Percentiles rank a stretch among this genome's conserved stretches.
Evolutionary conservation across 768 basidiomycete genomes (phyloP).

Genomic region (Butyriboletus loyo): DNA sequence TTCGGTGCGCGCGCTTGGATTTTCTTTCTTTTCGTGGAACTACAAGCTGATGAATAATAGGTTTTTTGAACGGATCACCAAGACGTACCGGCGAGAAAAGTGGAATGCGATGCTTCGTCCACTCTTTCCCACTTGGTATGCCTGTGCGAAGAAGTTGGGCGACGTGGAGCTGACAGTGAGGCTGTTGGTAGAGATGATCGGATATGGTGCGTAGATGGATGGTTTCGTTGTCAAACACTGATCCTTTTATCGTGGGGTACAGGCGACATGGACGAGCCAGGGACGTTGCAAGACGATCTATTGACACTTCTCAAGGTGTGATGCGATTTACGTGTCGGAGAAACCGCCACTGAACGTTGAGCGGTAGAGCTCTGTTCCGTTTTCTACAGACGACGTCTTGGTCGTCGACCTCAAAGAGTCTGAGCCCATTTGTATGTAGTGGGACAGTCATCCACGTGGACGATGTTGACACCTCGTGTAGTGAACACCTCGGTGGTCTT

Average conservation of each 20-base stretch:
- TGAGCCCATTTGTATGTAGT: conserved; percentile 56
- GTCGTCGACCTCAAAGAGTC: conserved; percentile 63
- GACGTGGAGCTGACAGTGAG: conserved; percentile 74
- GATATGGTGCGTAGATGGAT: conserved; percentile 51
- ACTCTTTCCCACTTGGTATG: conserved; percentile 76
- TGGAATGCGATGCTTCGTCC: conserved; percentile 77
- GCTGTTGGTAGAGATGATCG: conserved; percentile 81
- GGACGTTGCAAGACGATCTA: conserved; percentile 64
- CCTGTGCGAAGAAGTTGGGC: conserved; percentile 74
- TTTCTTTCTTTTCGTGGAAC: neutral
- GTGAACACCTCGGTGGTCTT: conserved; percentile 69
- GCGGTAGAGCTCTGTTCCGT: conserved; percentile 66
- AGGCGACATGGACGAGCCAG: conserved; percentile 45
- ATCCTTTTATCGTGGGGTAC: conserved; percentile 26
- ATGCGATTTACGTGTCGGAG: neutral
- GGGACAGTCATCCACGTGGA: neutral
- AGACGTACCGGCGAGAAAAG: conserved; percentile 79
- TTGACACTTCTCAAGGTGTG: conserved; percentile 68
- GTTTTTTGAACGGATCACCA: conserved; percentile 91
- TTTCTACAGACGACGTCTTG: conserved; percentile 52
- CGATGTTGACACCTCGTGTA: conserved; percentile 27
- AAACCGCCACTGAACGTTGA: neutral
- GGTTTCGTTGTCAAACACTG: neutral
- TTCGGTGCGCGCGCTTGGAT: conserved; percentile 50
- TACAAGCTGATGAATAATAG: conserved; percentile 35